Evolutionary conservation across 2,329 filamentous ascomycete species (phyloP).

Genomic region (Colletotrichum neosansevieriae): DNA sequence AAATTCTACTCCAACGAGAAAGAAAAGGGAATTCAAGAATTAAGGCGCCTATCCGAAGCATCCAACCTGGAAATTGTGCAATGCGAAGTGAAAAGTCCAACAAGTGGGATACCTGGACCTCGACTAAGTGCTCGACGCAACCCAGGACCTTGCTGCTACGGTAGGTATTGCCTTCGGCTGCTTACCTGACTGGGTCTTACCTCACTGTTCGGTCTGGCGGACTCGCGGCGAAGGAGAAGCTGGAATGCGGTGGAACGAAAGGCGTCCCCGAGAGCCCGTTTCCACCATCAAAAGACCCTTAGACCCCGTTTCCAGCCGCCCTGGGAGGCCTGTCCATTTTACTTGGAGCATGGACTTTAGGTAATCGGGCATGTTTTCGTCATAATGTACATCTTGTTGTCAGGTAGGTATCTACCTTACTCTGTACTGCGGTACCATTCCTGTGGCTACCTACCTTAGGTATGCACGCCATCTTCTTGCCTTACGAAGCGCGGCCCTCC

Average conservation of each 20-base stretch:
- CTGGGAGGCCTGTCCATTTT: conserved; percentile 11
- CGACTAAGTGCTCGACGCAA: conserved; percentile 7
- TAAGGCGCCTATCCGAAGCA: conserved; percentile 12
- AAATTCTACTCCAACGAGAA: neutral
- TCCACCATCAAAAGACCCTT: conserved; percentile 1
- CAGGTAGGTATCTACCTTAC: no score
- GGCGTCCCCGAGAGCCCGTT: conserved; percentile 32
- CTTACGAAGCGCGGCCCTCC: neutral
- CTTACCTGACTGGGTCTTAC: conserved; percentile 5
- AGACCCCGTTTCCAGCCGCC: conserved; percentile 23
- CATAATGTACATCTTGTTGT: no score
- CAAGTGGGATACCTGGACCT: conserved; percentile 22
- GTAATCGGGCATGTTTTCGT: conserved; percentile 22
- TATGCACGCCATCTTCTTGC: neutral
- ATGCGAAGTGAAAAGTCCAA: conserved; percentile 22
- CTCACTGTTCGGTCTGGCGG: neutral
- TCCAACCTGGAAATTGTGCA: conserved; percentile 22
- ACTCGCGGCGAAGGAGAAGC: conserved; percentile 12
- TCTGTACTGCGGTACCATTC: neutral
- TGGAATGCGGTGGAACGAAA: conserved; percentile 18
- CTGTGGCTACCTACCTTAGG: neutral
- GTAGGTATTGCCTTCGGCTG: neutral
- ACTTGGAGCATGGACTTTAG: conserved; percentile 9
- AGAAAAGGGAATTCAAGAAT: neutral
- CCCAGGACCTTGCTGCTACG: conserved; percentile 2